phyloP scores from a whole-genome alignment of 192 early-diverging fungal genomes.

The Spinellus fusiger region DNA sequence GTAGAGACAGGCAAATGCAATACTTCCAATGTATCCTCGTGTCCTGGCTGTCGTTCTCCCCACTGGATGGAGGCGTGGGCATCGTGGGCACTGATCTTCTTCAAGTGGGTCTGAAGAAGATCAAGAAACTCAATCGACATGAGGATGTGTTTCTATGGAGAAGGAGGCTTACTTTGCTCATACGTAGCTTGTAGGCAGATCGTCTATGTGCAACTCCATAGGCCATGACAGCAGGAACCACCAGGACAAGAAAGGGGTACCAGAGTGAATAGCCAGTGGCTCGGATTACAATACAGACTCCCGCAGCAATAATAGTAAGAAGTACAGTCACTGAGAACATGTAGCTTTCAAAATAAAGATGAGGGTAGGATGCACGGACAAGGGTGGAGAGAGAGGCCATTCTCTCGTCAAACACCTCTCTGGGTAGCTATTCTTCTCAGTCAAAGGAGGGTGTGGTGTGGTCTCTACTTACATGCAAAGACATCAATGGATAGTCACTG shows the following conservation, averaged over 20 bases:
- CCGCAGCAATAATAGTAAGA: slow-evolving; percentile 14
- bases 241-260: slow-evolving; percentile 15
- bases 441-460: no score
- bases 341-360: slow-evolving; percentile 4
- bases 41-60: not conserved
- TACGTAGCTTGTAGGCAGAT: not conserved
- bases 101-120: not conserved
- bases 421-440: not conserved
- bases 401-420: not conserved
- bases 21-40: not conserved
- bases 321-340: slow-evolving; percentile 5
- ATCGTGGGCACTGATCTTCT: slow-evolving; percentile 4
- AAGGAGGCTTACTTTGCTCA: slow-evolving; percentile 3
- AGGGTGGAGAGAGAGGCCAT: not conserved
- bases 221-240: slow-evolving; percentile 6
- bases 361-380: slow-evolving; percentile 2
- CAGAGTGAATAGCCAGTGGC: slow-evolving; percentile 10
- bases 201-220: slow-evolving; percentile 3
- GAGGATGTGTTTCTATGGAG: no score
- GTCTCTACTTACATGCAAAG: no score
- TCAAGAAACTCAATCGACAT: slow-evolving; percentile 3
- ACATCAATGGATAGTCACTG: no score
- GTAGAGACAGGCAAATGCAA: not conserved
- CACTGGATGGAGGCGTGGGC: not conserved
- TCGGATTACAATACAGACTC: slow-evolving; percentile 11